Conservation (phyloP, 768 basidiomycete species). For the Trametes maxima region DNA sequence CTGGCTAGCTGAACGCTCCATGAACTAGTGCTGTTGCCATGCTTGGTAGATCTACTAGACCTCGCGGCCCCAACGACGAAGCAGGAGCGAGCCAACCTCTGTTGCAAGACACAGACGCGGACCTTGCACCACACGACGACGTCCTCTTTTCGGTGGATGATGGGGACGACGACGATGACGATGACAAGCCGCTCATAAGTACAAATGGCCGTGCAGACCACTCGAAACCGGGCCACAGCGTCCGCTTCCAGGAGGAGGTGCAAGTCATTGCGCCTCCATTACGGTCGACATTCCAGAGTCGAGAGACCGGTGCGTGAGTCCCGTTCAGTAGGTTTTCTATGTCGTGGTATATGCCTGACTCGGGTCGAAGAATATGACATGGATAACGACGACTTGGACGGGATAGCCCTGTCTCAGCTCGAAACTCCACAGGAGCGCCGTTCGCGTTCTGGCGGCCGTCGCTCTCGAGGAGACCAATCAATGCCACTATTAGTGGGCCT, state of each 20-base stretch:
- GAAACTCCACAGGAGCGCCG: conserved; percentile 33
- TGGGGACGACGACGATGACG: conserved; percentile 52
- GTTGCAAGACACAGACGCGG: conserved; percentile 49
- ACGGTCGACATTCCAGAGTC: conserved; percentile 72
- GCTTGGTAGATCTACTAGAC: conserved; percentile 29
- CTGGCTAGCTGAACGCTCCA: background rate
- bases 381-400: conserved; percentile 82
- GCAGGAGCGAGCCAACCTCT: conserved; percentile 55
- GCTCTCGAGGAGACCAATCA: conserved; percentile 48
- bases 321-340: conserved; percentile 2
- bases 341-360: background rate
- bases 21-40: conserved; percentile 19
- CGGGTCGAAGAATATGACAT: conserved; percentile 70
- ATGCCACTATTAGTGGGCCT: conserved; percentile 84
- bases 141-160: conserved; percentile 59
- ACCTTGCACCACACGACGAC: conserved; percentile 36
- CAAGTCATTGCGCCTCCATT: conserved; percentile 69
- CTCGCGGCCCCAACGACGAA: conserved; percentile 36
- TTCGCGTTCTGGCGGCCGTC: conserved; percentile 33
- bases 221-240: conserved; percentile 39
- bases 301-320: conserved; percentile 74
- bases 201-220: conserved; percentile 15
- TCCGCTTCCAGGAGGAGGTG: conserved; percentile 70
- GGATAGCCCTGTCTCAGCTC: conserved; percentile 37
- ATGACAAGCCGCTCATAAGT: conserved; percentile 35